Evolutionary conservation across 306 rosid species (phyloP).

Genomic region (apple (Malus domestica)): DNA sequence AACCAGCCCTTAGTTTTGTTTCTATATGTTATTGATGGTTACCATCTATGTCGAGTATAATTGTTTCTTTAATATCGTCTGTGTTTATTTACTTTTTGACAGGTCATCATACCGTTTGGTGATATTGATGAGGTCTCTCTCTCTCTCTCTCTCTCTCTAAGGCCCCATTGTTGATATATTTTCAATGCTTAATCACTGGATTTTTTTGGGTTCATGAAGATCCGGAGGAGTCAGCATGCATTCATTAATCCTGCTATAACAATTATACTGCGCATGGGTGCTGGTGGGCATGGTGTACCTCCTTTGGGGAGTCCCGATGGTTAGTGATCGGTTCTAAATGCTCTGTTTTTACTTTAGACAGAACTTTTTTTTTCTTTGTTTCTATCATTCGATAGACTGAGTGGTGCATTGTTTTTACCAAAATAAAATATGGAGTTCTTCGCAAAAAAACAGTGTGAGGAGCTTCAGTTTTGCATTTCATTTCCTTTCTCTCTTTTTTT

Average conservation of each 20-base stretch:
- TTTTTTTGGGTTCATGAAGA: conserved; percentile 37
- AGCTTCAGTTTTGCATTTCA: neutral
- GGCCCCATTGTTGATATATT: conserved; percentile 9
- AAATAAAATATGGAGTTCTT: neutral
- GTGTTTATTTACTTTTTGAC: conserved; percentile 21
- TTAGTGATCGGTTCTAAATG: conserved; percentile 35
- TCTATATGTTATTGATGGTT: neutral
- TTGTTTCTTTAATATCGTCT: neutral
- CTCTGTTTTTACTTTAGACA: neutral
- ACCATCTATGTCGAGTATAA: neutral
- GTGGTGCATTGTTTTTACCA: neutral
- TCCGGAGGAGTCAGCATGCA: conserved; percentile 97
- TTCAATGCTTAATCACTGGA: conserved; percentile 18
- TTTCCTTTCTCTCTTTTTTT: neutral
- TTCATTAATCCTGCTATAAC: conserved; percentile 95
- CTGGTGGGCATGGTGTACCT: conserved; percentile 99
- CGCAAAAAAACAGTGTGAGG: neutral
- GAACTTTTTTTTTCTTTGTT: neutral
- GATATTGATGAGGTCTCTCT: conserved; percentile 81
- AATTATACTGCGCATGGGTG: conserved; percentile 92
- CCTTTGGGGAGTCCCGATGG: conserved; percentile 99
- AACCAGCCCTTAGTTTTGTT: neutral
- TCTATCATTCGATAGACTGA: neutral
- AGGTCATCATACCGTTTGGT: conserved; percentile 81
- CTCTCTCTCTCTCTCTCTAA: conserved; percentile 11